Conservation (phyloP, 148 eudicot genomes). For the Chenopodium formosanum region DNA sequence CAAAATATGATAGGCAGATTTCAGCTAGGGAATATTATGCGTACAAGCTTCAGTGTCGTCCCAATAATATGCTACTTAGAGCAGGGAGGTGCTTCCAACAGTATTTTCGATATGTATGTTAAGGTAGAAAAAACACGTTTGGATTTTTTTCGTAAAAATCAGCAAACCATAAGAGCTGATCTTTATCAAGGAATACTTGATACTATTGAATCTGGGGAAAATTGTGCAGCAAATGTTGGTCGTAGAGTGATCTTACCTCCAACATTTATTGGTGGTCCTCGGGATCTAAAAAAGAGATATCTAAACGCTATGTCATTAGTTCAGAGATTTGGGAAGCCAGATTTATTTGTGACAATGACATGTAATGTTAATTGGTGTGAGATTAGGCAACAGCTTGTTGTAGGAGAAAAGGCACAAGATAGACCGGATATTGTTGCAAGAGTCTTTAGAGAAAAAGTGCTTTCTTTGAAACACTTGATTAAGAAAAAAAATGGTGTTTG, state of each 20-base stretch:
- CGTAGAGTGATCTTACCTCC: not conserved
- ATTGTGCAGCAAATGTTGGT: not conserved
- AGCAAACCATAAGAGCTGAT: not conserved
- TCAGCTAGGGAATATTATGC: no score
- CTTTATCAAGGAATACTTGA: conserved; percentile 13
- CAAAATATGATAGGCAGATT: no score
- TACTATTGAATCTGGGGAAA: not conserved
- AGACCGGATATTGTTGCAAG: not conserved
- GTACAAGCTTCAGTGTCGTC: no score
- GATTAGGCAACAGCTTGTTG: not conserved
- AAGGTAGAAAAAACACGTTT: no score
- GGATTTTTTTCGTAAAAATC: no score
- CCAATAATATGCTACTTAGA: no score
- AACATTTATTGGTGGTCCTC: not conserved
- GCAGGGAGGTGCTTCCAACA: no score
- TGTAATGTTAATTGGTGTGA: conserved; percentile 4
- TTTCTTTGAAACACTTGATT: not conserved
- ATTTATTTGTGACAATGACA: not conserved
- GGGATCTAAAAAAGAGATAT: not conserved
- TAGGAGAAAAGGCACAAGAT: not conserved
- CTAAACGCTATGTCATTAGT: not conserved
- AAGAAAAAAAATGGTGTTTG: not conserved
- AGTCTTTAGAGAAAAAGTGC: not conserved
- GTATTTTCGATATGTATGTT: no score
- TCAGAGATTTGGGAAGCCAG: not conserved